Base-by-base conservation (phyloP, 257 asterid species). In the Plantago elongata region DNA sequence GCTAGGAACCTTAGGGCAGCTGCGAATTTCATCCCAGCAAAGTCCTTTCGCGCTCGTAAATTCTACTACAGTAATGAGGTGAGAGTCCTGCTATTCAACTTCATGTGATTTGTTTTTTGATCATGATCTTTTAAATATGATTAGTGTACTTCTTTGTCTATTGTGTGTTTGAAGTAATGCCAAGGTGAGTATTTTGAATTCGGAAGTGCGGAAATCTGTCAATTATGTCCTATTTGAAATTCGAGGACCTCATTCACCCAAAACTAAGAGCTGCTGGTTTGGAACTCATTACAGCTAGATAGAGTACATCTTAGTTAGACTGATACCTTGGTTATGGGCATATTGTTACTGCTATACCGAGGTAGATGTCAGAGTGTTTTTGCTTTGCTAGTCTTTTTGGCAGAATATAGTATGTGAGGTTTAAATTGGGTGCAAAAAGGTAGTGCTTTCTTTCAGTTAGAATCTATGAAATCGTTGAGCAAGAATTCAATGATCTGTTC, bases 1-100 rank as follows among this genome's bases (percentile, higher is more conserved):
- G 99, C 99, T 43, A 82, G 97, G 81, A 83, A 87, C 83, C 87
- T 93, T 54, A 79, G 95, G 83, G 96, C 96, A 22, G 88, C 83
- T 2, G 97, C 97, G 14, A 93, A 93, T 74, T 89, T 80, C 73
- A 89, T 93, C 45, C 99, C 99, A 49, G 79, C 96, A 5, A 93
- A 87, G 77, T 78, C 99, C 29, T 93, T 89, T 71, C 94, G 99
- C 57, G 83, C 95, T 71, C 95, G 97, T 51, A 80, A 79, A 74
- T 65, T 66, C 66, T 93, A 93, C 49, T 93, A 79, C 79, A 80
- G 80, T 65, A 93, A 93, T 45, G 99, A 93, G 97, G 99, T 87
- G 48, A 50, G 74, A 11, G 45, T 40, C 42, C 13, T 18, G 2
- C 16, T 44, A 27, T 40, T 5, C 9, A 34, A 40, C 44, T 37